These are phyloP conservation scores for Blastobotrys robertii DNA, from an alignment of 805 yeast genomes.

Conservation along the genomic window DNA sequence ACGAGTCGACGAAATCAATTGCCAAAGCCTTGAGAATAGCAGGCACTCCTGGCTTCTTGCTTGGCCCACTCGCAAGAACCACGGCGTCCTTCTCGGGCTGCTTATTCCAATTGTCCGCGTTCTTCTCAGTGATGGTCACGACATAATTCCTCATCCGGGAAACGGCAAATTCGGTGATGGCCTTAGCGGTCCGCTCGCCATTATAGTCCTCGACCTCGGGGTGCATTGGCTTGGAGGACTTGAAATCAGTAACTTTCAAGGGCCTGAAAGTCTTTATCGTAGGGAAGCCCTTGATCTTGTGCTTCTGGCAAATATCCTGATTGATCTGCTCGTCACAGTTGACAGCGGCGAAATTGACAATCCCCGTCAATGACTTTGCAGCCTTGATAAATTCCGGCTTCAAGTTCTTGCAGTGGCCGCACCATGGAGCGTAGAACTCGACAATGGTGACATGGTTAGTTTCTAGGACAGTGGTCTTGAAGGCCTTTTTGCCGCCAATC, in stretches of 20 bases:
- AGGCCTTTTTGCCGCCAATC: constrained; percentile 40
- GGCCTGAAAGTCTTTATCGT: constrained; percentile 77
- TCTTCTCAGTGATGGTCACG: constrained; percentile 15
- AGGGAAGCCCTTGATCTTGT: constrained; percentile 71
- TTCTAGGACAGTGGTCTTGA: constrained; percentile 53
- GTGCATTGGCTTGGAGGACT: constrained; percentile 13
- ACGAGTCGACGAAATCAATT: constrained; percentile 21
- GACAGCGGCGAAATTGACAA: constrained; percentile 44
- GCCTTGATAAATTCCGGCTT: constrained; percentile 54
- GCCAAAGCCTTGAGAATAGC: constrained; percentile 25
- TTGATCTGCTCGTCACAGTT: constrained; percentile 71
- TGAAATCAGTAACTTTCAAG: constrained; percentile 21
- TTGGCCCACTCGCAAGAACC: constrained; percentile 23
- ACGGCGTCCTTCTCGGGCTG: constrained; percentile 17
- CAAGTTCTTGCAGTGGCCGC: constrained; percentile 79
- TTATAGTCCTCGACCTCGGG: constrained; percentile 20
- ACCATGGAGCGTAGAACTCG: constrained; percentile 95
- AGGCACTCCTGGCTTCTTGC: constrained; percentile 21
- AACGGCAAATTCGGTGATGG: constrained; percentile 21
- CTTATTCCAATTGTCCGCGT: constrained; percentile 18
- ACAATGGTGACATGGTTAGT: constrained; percentile 77
- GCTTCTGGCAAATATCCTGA: constrained; percentile 55
- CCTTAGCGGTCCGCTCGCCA: constrained; percentile 23
- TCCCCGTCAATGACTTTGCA: constrained; percentile 44
- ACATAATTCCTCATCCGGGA: constrained; percentile 23